These are phyloP conservation scores for Corchorus olitorius DNA, from an alignment of 345 rosid species.

Conservation along the genomic window DNA sequence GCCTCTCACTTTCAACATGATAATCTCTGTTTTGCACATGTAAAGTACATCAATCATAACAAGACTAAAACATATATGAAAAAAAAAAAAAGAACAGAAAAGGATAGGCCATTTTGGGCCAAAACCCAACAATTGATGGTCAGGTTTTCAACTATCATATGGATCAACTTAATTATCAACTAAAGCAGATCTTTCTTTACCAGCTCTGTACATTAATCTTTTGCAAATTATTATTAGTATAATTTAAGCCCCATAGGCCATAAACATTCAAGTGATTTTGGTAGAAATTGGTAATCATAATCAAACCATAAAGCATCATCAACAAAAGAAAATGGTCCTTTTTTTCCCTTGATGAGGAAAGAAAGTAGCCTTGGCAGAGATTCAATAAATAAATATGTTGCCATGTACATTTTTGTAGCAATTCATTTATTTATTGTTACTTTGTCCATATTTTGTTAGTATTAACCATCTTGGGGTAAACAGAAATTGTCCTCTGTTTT, in stretches of 20 bases:
- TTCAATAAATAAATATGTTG: background rate
- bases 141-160: background rate
- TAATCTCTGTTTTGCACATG: constrained; percentile 55
- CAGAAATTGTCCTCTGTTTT: background rate
- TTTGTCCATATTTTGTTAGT: background rate
- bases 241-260: background rate
- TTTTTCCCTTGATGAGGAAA: background rate
- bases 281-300: background rate
- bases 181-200: background rate
- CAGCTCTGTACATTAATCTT: no score
- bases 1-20: constrained; percentile 73
- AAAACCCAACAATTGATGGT: background rate
- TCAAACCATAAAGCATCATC: background rate
- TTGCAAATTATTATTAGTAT: no score
- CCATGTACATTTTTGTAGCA: background rate
- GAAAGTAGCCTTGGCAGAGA: background rate
- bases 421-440: background rate
- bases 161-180: background rate
- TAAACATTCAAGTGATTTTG: background rate
- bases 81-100: background rate
- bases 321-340: background rate
- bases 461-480: background rate
- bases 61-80: background rate
- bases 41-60: background rate
- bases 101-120: background rate